Evolutionary conservation across 1,139 yeast genomes (phyloP).

Genomic region (Suhomyces bokatorum): DNA sequence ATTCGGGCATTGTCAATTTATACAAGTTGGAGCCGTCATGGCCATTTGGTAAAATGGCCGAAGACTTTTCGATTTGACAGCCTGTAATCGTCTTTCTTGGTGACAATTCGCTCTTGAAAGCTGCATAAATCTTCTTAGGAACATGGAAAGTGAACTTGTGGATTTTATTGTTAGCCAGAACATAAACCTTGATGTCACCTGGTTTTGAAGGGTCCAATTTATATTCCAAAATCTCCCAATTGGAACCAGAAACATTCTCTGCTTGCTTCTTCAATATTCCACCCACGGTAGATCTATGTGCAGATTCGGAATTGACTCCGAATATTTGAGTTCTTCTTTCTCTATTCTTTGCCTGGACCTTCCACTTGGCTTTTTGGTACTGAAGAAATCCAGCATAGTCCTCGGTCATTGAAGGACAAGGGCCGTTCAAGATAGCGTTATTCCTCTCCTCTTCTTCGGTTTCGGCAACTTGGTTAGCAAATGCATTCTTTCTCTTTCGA

Average conservation of each 20-base stretch:
- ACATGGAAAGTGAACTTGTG: slow-evolving; percentile 74
- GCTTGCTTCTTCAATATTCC: slow-evolving; percentile 75
- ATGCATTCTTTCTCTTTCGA: slow-evolving; percentile 35
- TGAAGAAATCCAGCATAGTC: slow-evolving; percentile 77
- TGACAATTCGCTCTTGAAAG: slow-evolving; percentile 55
- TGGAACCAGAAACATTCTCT: slow-evolving; percentile 68
- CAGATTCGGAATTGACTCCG: slow-evolving; percentile 59
- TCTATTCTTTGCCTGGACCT: slow-evolving; percentile 65
- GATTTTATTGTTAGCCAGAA: slow-evolving; percentile 66
- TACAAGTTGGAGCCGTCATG: slow-evolving; percentile 57
- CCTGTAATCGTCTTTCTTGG: slow-evolving; percentile 49
- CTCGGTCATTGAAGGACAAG: slow-evolving; percentile 69
- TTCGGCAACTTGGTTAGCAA: slow-evolving; percentile 27
- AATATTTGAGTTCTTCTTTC: slow-evolving; percentile 73
- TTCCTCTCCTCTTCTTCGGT: slow-evolving; percentile 45
- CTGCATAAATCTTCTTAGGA: slow-evolving; percentile 70
- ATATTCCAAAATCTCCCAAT: slow-evolving; percentile 86
- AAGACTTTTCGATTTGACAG: slow-evolving; percentile 61
- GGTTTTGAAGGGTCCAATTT: slow-evolving; percentile 56
- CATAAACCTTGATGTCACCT: slow-evolving; percentile 77
- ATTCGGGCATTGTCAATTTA: slow-evolving; percentile 68
- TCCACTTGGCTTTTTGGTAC: slow-evolving; percentile 88
- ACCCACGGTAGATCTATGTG: slow-evolving; percentile 57
- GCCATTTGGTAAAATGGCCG: slow-evolving; percentile 70
- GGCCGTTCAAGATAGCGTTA: slow-evolving; percentile 48